phyloP scores from a whole-genome alignment of 176 grass and related monocot species.

The Oryza glumipatula region DNA sequence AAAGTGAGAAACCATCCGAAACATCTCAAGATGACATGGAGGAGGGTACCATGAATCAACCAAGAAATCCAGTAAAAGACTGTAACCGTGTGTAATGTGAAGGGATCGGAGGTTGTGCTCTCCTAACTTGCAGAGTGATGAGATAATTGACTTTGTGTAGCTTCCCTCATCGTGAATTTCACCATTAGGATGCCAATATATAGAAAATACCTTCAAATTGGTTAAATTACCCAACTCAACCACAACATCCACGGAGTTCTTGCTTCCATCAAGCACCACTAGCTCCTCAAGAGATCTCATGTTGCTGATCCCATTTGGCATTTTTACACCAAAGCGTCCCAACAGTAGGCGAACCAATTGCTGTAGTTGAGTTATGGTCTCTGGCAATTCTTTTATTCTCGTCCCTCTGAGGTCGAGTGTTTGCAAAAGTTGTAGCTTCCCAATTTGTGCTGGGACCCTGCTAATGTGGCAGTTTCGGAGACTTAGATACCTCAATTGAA shows the following conservation, averaged over 20 bases:
- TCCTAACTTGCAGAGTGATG: slow-evolving; percentile 31
- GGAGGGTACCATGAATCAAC: background rate
- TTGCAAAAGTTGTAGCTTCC: slow-evolving; percentile 28
- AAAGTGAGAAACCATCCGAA: background rate
- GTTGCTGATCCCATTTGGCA: slow-evolving; percentile 35
- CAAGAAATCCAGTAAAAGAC: background rate
- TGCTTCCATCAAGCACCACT: slow-evolving; percentile 4
- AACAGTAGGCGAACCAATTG: slow-evolving; percentile 30
- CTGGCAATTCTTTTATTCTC: slow-evolving; percentile 31
- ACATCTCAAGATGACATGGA: background rate
- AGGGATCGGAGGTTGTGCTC: background rate
- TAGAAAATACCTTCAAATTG: slow-evolving; percentile 33
- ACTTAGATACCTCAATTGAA: slow-evolving; percentile 34
- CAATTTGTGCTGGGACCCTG: slow-evolving; percentile 30
- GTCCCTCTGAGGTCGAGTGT: slow-evolving; percentile 33
- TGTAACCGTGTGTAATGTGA: background rate
- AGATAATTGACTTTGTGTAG: slow-evolving; percentile 23
- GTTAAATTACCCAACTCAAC: slow-evolving; percentile 26
- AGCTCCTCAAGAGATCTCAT: slow-evolving; percentile 37
- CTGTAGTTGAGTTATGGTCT: slow-evolving; percentile 13
- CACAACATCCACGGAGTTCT: slow-evolving; percentile 9
- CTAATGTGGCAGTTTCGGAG: slow-evolving; percentile 2
- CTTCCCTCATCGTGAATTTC: background rate
- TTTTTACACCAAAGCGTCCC: background rate
- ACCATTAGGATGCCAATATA: background rate